Evolutionary conservation across 129 eudicot genomes (phyloP), one percentile per base, ranked within the genome.

Genomic region (Chrysanthemum makinoi): DNA sequence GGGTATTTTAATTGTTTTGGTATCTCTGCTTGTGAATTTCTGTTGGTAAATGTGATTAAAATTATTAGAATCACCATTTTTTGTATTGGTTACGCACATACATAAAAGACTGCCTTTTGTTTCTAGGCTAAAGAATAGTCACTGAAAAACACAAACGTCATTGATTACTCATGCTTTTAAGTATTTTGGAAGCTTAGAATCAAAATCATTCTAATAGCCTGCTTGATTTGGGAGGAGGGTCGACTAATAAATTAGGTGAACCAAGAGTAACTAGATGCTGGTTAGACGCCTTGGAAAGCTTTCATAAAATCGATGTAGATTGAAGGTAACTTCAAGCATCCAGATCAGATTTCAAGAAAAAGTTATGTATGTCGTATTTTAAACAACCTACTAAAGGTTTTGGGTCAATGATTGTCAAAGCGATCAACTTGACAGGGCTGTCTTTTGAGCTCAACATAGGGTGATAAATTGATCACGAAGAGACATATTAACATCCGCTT

Each of bases 161-260:
- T 57, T 18, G 20, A 44, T 58, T 14, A 30, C 20, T 24, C 9
- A 53, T 18, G 55, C 26, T 43, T 60, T 15, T 24, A 22, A 59
- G n/a, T 14, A 19, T 16, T 22, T 59, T 26, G 28, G 57, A 51
- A n/a, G 55, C 55, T 51, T 52, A 18, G 16, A 72, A 16, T 9
- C 48, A 48, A 52, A 11, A 17, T 33, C 2, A 1, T 62, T 72
- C 14, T n/a, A n/a, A 33, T 72, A 60, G 48, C 4, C 13, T 60
- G 76, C 24, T 47, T 60, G 47, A 17, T 47, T 72, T 60, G 35
- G 48, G 68, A 60, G 52, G 70, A 73, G 62, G 50, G 20, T 49
- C 50, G 61, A 62, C 12, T 61, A 10, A 50, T 15, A 39, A 50
- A 28, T 17, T 19, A 17, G 20, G 4, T 22, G 6, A 22, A 35